phyloP scores from a whole-genome alignment of 2,329 filamentous ascomycete genomes.

The Pseudocercospora cruenta region DNA sequence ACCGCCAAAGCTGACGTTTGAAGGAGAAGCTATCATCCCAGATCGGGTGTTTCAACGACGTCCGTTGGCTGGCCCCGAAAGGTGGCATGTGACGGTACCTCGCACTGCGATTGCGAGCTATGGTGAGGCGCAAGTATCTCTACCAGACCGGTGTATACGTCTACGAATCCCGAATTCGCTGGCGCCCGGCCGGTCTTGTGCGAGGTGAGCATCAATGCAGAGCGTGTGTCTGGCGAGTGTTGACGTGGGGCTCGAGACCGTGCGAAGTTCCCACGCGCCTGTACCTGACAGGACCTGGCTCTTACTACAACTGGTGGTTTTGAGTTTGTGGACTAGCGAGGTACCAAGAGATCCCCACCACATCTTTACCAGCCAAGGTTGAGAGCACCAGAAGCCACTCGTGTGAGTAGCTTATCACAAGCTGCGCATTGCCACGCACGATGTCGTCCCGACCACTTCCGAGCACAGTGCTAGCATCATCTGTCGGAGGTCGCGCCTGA shows the following conservation, averaged over 20 bases:
- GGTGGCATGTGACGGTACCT: conserved; percentile 23
- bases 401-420: conserved; percentile 10
- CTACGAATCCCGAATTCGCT: background rate
- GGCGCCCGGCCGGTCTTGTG: conserved; percentile 1
- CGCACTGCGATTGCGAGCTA: conserved; percentile 8
- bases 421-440: conserved; percentile 13
- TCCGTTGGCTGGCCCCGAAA: conserved; percentile 14
- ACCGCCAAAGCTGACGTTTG: conserved; percentile 24
- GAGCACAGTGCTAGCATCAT: conserved; percentile 1
- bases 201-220: conserved; percentile 9
- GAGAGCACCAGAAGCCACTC: conserved; percentile 4
- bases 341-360: conserved; percentile 25
- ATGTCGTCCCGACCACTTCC: conserved; percentile 19
- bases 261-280: conserved; percentile 17
- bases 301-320: conserved; percentile 4
- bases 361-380: conserved; percentile 8
- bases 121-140: conserved; percentile 1
- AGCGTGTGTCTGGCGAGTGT: background rate
- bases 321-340: conserved; percentile 20
- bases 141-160: background rate
- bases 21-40: conserved; percentile 26
- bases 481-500: background rate
- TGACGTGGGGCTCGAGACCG: conserved; percentile 2
- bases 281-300: conserved; percentile 26
- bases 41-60: conserved; percentile 21